Conservation (phyloP, 2,329 filamentous ascomycete species). For the Aspergillus luchuensis region DNA sequence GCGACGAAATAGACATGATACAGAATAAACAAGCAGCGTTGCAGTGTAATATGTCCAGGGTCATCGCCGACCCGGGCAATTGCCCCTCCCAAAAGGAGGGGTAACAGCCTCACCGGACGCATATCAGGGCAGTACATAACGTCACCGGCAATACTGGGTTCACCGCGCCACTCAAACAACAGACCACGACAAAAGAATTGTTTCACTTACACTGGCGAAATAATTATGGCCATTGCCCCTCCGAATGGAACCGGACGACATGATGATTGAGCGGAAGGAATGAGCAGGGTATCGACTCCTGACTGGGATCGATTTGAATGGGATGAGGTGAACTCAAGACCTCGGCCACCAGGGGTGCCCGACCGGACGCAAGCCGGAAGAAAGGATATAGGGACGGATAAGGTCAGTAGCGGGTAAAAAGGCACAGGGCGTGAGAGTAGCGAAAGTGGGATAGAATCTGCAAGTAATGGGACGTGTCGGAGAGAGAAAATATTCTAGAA, state of each 20-base stretch:
- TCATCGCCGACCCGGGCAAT: background rate
- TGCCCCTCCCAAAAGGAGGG: background rate
- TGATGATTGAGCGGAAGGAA: slow-evolving; percentile 20
- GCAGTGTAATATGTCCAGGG: background rate
- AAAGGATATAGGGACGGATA: slow-evolving; percentile 2
- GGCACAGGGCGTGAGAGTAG: background rate
- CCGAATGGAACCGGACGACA: slow-evolving; percentile 34
- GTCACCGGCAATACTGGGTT: background rate
- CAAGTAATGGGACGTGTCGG: background rate
- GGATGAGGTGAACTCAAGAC: slow-evolving; percentile 10
- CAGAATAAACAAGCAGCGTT: background rate
- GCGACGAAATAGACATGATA: background rate
- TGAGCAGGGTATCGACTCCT: background rate
- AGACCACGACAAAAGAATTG: background rate
- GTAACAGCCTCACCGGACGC: background rate
- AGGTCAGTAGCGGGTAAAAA: background rate
- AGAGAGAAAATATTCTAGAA: background rate
- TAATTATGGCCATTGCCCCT: slow-evolving; percentile 35
- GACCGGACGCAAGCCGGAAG: slow-evolving; percentile 15
- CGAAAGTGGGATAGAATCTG: background rate
- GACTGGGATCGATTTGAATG: slow-evolving; percentile 3
- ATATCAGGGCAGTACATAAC: background rate
- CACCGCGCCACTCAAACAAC: background rate
- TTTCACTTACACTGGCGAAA: slow-evolving; percentile 38
- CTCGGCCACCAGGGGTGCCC: slow-evolving; percentile 25